Evolutionary conservation across 2,329 filamentous ascomycete species (phyloP).

Genomic region (Fusarium sp.): DNA sequence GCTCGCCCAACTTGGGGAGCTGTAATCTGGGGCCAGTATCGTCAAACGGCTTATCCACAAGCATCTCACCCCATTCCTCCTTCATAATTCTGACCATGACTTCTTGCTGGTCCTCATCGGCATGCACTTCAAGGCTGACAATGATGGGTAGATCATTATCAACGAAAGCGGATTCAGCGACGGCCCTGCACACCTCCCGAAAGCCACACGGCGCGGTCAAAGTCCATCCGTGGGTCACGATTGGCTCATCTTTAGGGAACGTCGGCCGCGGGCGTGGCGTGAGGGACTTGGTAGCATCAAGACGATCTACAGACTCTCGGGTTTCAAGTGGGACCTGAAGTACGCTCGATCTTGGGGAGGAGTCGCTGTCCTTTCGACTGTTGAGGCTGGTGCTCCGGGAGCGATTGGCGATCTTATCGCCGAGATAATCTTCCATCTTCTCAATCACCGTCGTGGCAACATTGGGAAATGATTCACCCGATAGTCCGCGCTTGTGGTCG

Average conservation of each 20-base stretch:
- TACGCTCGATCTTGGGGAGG: conserved; percentile 46
- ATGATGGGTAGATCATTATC: conserved; percentile 83
- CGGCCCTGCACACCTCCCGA: conserved; percentile 82
- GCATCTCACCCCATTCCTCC: conserved; percentile 79
- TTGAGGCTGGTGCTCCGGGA: conserved; percentile 54
- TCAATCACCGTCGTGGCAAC: conserved; percentile 54
- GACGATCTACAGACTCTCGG: conserved; percentile 49
- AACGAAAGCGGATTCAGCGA: conserved; percentile 80
- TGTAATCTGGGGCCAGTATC: conserved; percentile 61
- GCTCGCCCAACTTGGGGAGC: conserved; percentile 74
- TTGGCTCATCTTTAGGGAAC: conserved; percentile 68
- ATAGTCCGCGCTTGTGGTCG: conserved; percentile 58
- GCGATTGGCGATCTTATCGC: conserved; percentile 46
- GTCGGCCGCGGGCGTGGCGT: conserved; percentile 36
- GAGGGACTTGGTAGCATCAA: conserved; percentile 44
- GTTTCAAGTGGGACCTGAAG: conserved; percentile 41
- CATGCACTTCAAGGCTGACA: conserved; percentile 91
- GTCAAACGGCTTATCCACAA: conserved; percentile 69
- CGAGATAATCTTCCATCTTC: conserved; percentile 48
- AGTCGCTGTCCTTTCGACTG: conserved; percentile 46
- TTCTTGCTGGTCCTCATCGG: conserved; percentile 82
- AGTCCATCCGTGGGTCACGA: conserved; percentile 85
- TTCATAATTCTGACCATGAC: conserved; percentile 95
- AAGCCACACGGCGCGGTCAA: conserved; percentile 88
- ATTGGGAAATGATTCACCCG: conserved; percentile 57